phyloP scores from a whole-genome alignment of 2,329 filamentous ascomycete species.

The Fusarium sterilihyphosum region DNA sequence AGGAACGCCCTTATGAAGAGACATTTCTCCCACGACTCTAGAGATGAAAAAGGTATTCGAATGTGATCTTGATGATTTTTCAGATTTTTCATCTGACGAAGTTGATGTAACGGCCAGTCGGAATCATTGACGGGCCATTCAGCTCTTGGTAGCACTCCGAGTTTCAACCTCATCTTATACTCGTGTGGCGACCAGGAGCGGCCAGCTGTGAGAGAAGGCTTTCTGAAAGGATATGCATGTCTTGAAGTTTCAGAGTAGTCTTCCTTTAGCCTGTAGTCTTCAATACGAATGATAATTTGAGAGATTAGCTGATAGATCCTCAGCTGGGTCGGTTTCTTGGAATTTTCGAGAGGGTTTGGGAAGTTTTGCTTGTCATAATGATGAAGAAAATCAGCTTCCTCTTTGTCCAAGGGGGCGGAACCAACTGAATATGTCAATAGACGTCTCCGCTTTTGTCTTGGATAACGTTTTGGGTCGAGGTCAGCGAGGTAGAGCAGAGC shows the following conservation, averaged over 20 bases:
- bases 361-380: neutral
- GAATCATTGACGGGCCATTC: neutral
- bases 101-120: neutral
- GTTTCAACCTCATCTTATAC: neutral
- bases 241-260: too few relatives aligned
- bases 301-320: neutral
- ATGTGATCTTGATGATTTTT: neutral
- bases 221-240: neutral
- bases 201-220: too few relatives aligned
- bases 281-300: neutral
- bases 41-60: neutral
- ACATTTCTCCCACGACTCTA: neutral
- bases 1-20: neutral
- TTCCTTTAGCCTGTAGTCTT: neutral
- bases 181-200: neutral
- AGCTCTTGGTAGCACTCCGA: neutral
- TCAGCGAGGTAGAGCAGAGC: neutral
- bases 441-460: rapidly evolving
- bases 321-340: neutral
- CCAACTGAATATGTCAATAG: neutral
- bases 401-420: too few relatives aligned
- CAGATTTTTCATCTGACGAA: neutral
- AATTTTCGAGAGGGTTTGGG: neutral
- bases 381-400: rapidly evolving
- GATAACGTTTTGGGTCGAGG: too few relatives aligned